Evolutionary conservation across 768 basidiomycete genomes (phyloP).

Genomic region (Pleurotus platypus): DNA sequence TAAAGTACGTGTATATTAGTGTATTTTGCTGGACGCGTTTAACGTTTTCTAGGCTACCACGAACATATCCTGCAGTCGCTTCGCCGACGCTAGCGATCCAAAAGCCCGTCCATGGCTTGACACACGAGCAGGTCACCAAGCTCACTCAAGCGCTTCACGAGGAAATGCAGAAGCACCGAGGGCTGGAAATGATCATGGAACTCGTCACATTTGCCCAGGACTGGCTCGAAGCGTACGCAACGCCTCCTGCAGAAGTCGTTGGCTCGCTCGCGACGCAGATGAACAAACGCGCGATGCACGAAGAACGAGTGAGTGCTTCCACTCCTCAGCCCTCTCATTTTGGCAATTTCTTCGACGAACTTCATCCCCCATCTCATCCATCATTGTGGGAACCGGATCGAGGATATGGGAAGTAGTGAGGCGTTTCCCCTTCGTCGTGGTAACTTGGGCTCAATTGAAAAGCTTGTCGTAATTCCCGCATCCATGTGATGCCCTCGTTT

Average conservation of each 20-base stretch:
- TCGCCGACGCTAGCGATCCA: conserved; percentile 66
- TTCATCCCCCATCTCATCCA: conserved; percentile 1
- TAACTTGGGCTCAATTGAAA: not conserved
- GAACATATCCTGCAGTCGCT: conserved; percentile 75
- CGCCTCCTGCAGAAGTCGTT: conserved; percentile 51
- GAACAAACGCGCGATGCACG: conserved; percentile 68
- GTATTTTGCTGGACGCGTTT: no score
- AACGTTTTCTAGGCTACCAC: conserved; percentile 56
- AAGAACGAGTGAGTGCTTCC: conserved; percentile 51
- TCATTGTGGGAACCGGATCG: conserved; percentile 1
- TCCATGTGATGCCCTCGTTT: not conserved
- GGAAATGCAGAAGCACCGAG: conserved; percentile 63
- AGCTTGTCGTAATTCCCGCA: conserved; percentile 2
- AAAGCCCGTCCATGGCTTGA: conserved; percentile 60
- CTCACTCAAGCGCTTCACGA: conserved; percentile 58
- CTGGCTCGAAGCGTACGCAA: conserved; percentile 60
- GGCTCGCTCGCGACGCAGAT: conserved; percentile 79
- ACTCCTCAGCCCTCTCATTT: not conserved
- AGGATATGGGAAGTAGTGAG: conserved; percentile 5
- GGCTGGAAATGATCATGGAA: conserved; percentile 78
- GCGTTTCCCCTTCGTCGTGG: conserved; percentile 1
- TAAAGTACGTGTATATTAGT: conserved; percentile 46
- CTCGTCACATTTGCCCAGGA: conserved; percentile 68
- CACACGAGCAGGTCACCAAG: conserved; percentile 49
- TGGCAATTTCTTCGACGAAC: not conserved